A percentile compares a stretch with the other conserved stretches of the same genome.
Conservation (phyloP, 257 asterid genomes). For the Lycium ferocissimum region DNA sequence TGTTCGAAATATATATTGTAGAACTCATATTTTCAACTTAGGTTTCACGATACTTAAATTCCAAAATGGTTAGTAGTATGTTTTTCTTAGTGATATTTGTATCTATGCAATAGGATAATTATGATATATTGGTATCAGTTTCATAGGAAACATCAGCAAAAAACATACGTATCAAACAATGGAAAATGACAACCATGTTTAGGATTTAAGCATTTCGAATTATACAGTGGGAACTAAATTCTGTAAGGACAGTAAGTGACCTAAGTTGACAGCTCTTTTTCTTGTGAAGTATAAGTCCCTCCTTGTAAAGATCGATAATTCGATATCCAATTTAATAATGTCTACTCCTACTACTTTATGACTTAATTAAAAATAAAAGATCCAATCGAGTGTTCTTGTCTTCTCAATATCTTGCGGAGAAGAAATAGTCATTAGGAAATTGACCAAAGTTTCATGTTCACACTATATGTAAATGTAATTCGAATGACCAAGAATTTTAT, state of each 20-base stretch:
- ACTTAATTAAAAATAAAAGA: background rate
- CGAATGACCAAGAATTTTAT: background rate
- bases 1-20: background rate
- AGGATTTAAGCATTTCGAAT: constrained; percentile 28
- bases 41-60: background rate
- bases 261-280: constrained; percentile 28
- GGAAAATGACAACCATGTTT: background rate
- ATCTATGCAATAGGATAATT: background rate
- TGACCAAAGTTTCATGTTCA: background rate
- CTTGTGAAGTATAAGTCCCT: constrained; percentile 29
- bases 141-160: background rate
- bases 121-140: background rate
- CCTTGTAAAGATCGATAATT: constrained; percentile 21
- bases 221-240: background rate
- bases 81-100: too few species aligned
- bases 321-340: background rate
- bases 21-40: background rate
- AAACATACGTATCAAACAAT: background rate
- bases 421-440: background rate
- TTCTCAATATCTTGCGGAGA: background rate
- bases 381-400: background rate
- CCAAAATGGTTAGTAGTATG: too few species aligned
- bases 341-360: background rate
- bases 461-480: background rate
- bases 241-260: background rate